Evolutionary conservation across 306 rosid genomes (phyloP), one percentile per base, ranked within the genome.

Genomic region (Quercus parvula): DNA sequence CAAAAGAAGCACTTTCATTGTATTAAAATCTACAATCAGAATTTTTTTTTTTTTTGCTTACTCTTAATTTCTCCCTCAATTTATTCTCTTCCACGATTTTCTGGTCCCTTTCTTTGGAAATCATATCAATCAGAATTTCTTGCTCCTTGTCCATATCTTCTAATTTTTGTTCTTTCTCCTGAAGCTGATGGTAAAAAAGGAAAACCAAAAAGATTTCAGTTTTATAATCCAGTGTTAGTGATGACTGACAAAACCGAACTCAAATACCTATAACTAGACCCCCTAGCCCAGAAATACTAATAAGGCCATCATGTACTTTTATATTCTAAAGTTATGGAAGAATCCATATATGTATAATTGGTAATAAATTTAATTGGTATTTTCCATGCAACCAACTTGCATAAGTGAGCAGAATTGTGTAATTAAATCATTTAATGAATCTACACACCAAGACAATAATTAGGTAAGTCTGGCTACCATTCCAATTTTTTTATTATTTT

Each of bases 11-110:
- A 63, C 11, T 58, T 56, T 9, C 49, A 44, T 7, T 33, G 51
- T 55, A 31, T 52, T 14, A 19, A 28, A 12, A 54, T 73, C 19
- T 27, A 31, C 51, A 24, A 6, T 1, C 9, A 25, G n/a, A 52
- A 10, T 2, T 17, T 10, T 41, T 41, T 35, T 35, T 35, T 33
- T 35, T 35, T 35, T 38, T 28, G 38, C 63, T 30, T 5, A 85
- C 88, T 71, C 6, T 67, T 24, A 79, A 28, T 7, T 18, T 73
- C 9, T 73, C n/a, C 64, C 64, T 73, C 52, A 56, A 19, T 2
- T 11, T 73, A 27, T 55, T 1, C 66, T 73, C 77, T 49, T 28
- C 13, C 22, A 19, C 4, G 6, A 55, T 25, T 54, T 17, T 44
- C 51, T 24, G 27, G 2, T 1, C 28, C 44, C 25, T 73, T 56